These are phyloP conservation scores for Xylariomycetidae sp. DNA, from an alignment of 2,329 filamentous ascomycete genomes.

Conservation along the genomic window DNA sequence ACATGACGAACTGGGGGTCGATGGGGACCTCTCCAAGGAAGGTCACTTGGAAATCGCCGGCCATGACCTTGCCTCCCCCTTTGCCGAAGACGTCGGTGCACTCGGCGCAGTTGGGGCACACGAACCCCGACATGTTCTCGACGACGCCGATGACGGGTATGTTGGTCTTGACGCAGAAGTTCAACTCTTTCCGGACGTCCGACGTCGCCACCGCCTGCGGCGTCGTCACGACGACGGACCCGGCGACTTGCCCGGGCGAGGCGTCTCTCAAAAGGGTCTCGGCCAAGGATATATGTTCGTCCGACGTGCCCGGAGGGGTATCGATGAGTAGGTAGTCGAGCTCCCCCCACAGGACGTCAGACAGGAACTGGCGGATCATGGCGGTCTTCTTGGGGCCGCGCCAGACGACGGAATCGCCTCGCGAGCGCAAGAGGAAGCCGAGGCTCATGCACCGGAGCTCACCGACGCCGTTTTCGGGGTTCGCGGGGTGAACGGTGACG, in stretches of 20 bases:
- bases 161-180: slow-evolving; percentile 83
- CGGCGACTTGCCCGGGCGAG: slow-evolving; percentile 66
- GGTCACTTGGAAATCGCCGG: slow-evolving; percentile 73
- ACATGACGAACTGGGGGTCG: slow-evolving; percentile 82
- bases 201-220: slow-evolving; percentile 91
- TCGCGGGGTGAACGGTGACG: slow-evolving; percentile 70
- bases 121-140: slow-evolving; percentile 94
- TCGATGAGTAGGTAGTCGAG: slow-evolving; percentile 94
- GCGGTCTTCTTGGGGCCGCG: slow-evolving; percentile 97
- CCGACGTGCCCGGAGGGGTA: slow-evolving; percentile 91
- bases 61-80: slow-evolving; percentile 87
- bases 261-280: slow-evolving; percentile 71
- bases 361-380: slow-evolving; percentile 95
- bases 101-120: slow-evolving; percentile 75
- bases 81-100: slow-evolving; percentile 92
- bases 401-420: slow-evolving; percentile 94
- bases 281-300: slow-evolving; percentile 93
- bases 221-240: slow-evolving; percentile 92
- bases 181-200: slow-evolving; percentile 91
- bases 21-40: slow-evolving; percentile 88
- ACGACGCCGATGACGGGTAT: slow-evolving; percentile 81
- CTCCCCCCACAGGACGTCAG: slow-evolving; percentile 81
- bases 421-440: slow-evolving; percentile 77
- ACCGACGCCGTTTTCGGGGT: slow-evolving; percentile 49
- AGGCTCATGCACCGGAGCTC: slow-evolving; percentile 83